Evolutionary conservation across 495 filamentous ascomycete species (phyloP).

Genomic region (Penicillium steckii): DNA sequence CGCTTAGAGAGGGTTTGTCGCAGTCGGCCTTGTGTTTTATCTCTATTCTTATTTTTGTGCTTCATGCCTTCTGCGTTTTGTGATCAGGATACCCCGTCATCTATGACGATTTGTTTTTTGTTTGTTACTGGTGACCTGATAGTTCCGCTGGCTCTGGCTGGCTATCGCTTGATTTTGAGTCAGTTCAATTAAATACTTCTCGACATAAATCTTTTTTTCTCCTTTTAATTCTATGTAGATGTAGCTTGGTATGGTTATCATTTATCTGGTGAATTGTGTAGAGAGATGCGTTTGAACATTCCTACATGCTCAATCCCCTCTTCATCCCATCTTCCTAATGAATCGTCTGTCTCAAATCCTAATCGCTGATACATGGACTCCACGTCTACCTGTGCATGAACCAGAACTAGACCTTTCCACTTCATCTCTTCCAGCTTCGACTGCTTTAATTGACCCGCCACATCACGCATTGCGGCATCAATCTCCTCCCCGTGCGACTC

Average conservation of each 20-base stretch:
- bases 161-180: slow-evolving; percentile 3
- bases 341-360: slow-evolving; percentile 70
- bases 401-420: slow-evolving; percentile 70
- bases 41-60: not conserved
- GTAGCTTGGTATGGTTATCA: not conserved
- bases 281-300: slow-evolving; percentile 54
- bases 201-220: no score
- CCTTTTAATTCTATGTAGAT: no score
- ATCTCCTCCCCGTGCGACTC: slow-evolving; percentile 50
- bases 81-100: slow-evolving; percentile 42
- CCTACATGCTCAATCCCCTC: slow-evolving; percentile 84
- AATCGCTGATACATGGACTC: slow-evolving; percentile 57
- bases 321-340: slow-evolving; percentile 75
- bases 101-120: slow-evolving; percentile 23
- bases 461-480: slow-evolving; percentile 25
- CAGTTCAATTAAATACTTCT: not conserved
- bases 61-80: slow-evolving; percentile 17
- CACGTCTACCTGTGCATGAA: slow-evolving; percentile 69
- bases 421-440: no score
- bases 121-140: slow-evolving; percentile 21
- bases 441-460: no score
- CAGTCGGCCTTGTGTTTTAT: not conserved
- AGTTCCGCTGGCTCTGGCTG: slow-evolving; percentile 2
- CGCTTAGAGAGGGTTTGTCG: not conserved
- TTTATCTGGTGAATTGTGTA: not conserved